These are phyloP conservation scores for Persicaria tinctoria DNA, from an alignment of 148 eudicot genomes.

Conservation along the genomic window DNA sequence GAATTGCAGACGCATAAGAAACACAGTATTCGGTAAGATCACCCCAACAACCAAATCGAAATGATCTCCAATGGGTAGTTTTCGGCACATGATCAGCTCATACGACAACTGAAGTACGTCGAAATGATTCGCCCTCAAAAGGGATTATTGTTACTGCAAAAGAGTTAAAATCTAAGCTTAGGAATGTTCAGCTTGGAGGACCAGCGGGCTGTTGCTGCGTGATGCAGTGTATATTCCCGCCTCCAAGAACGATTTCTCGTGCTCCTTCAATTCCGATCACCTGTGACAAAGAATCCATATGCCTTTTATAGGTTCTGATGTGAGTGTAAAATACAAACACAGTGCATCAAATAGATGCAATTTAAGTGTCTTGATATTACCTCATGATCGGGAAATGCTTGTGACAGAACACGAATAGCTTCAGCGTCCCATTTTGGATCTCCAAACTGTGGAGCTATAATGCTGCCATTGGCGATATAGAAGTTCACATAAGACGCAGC, in stretches of 20 bases:
- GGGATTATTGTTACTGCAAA: not conserved
- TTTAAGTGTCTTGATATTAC: slow-evolving; percentile 25
- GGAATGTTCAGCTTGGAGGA: not conserved
- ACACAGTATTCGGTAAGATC: not conserved
- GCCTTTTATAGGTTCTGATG: not conserved
- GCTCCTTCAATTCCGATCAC: slow-evolving; percentile 76
- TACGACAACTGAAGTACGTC: not conserved
- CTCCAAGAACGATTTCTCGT: slow-evolving; percentile 77
- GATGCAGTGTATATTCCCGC: slow-evolving; percentile 91
- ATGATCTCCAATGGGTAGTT: not conserved
- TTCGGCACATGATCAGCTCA: not conserved
- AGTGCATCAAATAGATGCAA: not conserved
- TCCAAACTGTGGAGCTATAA: slow-evolving; percentile 87
- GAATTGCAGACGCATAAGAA: no score
- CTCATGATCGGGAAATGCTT: slow-evolving; percentile 57
- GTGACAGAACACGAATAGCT: slow-evolving; percentile 67
- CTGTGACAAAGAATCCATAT: slow-evolving; percentile 22
- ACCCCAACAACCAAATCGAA: no score
- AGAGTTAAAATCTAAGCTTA: not conserved
- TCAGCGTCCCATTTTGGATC: slow-evolving; percentile 83
- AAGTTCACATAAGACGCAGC: slow-evolving; percentile 96
- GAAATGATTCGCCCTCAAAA: not conserved
- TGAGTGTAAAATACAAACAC: not conserved
- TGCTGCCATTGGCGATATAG: slow-evolving; percentile 82
- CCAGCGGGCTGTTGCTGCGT: slow-evolving; percentile 81